These are phyloP conservation scores for Kwoniella pini DNA, from an alignment of 768 basidiomycete genomes.

Conservation along the genomic window DNA sequence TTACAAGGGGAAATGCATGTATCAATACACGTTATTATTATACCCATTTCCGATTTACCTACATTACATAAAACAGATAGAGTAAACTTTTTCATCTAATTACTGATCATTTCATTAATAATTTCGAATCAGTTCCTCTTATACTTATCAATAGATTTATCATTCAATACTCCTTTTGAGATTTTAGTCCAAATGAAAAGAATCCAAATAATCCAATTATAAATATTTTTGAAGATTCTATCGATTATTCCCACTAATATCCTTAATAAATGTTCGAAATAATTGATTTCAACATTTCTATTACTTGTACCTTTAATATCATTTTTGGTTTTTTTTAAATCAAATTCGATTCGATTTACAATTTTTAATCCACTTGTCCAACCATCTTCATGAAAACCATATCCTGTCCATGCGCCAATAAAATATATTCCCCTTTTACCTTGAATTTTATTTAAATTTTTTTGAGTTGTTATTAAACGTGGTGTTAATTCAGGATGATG, in stretches of 20 bases:
- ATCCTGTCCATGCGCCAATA: slow-evolving; percentile 8
- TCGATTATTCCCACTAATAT: background rate
- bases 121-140: no score
- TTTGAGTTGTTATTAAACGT: background rate
- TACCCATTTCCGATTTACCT: background rate
- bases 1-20: no score
- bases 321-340: background rate
- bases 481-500: slow-evolving; percentile 16
- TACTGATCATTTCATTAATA: no score
- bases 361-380: slow-evolving; percentile 9
- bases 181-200: background rate
- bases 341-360: slow-evolving; percentile 5
- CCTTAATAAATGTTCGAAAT: background rate
- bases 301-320: background rate
- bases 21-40: no score
- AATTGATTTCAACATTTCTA: background rate
- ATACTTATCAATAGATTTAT: no score
- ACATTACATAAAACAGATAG: no score
- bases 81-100: no score
- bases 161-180: background rate
- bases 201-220: background rate
- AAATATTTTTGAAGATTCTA: background rate
- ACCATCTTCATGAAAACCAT: slow-evolving; percentile 19
- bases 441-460: slow-evolving; percentile 2
- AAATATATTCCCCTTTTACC: slow-evolving; percentile 13